phyloP scores from a whole-genome alignment of 768 basidiomycete genomes.

The Psilocybe tampanensis region DNA sequence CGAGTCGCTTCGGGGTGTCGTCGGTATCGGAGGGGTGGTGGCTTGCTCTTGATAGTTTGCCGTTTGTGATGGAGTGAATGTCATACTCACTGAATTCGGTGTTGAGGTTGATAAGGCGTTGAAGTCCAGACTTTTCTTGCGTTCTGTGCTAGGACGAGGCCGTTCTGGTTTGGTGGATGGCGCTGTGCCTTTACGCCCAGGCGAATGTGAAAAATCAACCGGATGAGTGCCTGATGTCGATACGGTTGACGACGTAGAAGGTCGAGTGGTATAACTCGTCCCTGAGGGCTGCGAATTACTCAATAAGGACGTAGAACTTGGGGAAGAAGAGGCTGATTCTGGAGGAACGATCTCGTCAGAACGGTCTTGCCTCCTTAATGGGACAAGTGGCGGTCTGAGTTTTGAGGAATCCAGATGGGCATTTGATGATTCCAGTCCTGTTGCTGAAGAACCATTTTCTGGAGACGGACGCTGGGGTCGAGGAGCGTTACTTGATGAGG shows the following conservation, averaged over 20 bases:
- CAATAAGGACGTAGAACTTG: conserved; percentile 24
- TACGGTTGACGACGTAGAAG: conserved; percentile 21
- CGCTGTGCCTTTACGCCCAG: conserved; percentile 29
- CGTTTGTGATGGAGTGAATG: neutral
- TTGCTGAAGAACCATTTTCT: conserved; percentile 14
- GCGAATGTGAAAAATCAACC: conserved; percentile 14
- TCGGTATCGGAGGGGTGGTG: conserved; percentile 10
- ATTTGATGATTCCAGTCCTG: conserved; percentile 4
- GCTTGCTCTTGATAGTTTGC: neutral
- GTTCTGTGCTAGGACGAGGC: conserved; percentile 17
- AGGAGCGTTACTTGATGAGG: conserved; percentile 9
- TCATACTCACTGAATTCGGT: neutral
- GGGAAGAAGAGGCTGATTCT: conserved; percentile 31
- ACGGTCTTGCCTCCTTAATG: conserved; percentile 15
- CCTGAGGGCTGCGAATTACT: conserved; percentile 19
- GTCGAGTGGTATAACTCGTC: conserved; percentile 21
- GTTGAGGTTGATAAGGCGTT: conserved; percentile 10
- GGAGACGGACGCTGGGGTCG: conserved; percentile 22
- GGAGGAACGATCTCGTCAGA: conserved; percentile 29
- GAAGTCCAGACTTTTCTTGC: conserved; percentile 18
- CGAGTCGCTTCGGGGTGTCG: conserved; percentile 8
- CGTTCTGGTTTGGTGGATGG: conserved; percentile 18
- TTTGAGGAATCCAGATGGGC: conserved; percentile 18
- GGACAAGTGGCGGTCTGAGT: conserved; percentile 17
- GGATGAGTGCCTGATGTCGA: conserved; percentile 17